phyloP scores from a whole-genome alignment of 305 asterid genomes.

The Euphrasia arctica region DNA sequence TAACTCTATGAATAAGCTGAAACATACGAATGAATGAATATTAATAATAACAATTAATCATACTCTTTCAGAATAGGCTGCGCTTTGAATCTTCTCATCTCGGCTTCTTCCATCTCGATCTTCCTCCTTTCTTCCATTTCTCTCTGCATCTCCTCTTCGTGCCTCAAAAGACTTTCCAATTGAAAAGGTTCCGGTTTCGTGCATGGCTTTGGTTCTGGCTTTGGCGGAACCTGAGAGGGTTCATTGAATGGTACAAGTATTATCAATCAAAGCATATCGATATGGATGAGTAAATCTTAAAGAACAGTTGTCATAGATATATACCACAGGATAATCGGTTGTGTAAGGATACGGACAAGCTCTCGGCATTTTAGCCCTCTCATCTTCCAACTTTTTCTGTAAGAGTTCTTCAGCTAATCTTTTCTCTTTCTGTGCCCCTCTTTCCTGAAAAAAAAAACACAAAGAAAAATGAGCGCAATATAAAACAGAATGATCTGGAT shows the following conservation, averaged over 20 bases:
- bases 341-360: constrained; percentile 94
- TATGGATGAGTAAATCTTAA: not conserved
- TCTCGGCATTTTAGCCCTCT: constrained; percentile 67
- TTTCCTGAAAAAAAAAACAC: constrained; percentile 42
- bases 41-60: not conserved
- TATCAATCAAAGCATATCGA: too few relatives aligned
- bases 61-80: constrained; percentile 82
- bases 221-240: constrained; percentile 64
- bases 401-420: constrained; percentile 53
- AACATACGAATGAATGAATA: not conserved
- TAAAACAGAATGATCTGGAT: not conserved
- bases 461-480: constrained; percentile 12
- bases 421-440: constrained; percentile 85
- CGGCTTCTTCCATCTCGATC: constrained; percentile 71
- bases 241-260: not conserved
- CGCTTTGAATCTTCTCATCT: constrained; percentile 75
- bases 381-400: constrained; percentile 77
- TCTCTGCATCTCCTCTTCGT: constrained; percentile 79
- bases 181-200: constrained; percentile 85
- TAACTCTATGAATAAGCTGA: not conserved
- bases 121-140: constrained; percentile 76
- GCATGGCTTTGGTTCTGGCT: constrained; percentile 86
- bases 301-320: not conserved
- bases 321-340: constrained; percentile 93
- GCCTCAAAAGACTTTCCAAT: constrained; percentile 73